These are phyloP conservation scores for Boletus vermiculosoides DNA, from an alignment of 768 basidiomycete species.

Conservation along the genomic window DNA sequence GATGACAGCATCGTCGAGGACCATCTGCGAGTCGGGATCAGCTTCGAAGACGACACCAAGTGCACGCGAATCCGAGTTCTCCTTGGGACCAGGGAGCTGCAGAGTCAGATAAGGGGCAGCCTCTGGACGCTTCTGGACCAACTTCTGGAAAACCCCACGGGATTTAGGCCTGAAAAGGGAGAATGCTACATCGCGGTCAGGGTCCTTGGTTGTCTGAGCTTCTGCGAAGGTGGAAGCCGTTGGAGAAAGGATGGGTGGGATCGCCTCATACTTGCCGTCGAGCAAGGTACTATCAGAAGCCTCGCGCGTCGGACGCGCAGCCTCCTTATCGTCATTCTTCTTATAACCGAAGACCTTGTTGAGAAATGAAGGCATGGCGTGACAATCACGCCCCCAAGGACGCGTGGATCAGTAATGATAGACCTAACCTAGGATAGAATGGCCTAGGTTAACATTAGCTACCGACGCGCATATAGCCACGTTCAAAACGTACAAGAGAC, in stretches of 20 bases:
- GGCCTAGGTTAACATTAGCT: conserved; percentile 9
- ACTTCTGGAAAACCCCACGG: conserved; percentile 36
- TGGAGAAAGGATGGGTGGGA: conserved; percentile 48
- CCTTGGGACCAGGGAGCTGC: conserved; percentile 54
- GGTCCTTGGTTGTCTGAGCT: conserved; percentile 31
- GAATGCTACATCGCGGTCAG: conserved; percentile 45
- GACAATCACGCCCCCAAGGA: conserved; percentile 13
- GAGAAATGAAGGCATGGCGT: conserved; percentile 62
- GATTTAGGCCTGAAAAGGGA: conserved; percentile 51
- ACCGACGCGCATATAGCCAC: neutral
- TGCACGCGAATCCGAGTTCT: conserved; percentile 43
- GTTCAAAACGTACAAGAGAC: neutral
- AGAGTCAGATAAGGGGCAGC: conserved; percentile 59
- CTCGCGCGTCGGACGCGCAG: conserved; percentile 30
- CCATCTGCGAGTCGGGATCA: conserved; percentile 46
- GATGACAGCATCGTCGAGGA: conserved; percentile 54
- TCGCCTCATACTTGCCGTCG: conserved; percentile 73
- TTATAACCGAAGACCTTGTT: conserved; percentile 78
- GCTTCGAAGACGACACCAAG: conserved; percentile 61
- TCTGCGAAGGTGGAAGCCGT: conserved; percentile 23
- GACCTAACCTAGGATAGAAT: conserved; percentile 7
- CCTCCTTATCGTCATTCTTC: conserved; percentile 55
- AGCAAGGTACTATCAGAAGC: conserved; percentile 48
- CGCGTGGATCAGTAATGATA: conserved; percentile 12
- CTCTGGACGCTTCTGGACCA: conserved; percentile 33